Evolutionary conservation across 2,329 filamentous ascomycete genomes (phyloP), one percentile per base, ranked within the genome.

Genomic region (Meredithiella fracta): DNA sequence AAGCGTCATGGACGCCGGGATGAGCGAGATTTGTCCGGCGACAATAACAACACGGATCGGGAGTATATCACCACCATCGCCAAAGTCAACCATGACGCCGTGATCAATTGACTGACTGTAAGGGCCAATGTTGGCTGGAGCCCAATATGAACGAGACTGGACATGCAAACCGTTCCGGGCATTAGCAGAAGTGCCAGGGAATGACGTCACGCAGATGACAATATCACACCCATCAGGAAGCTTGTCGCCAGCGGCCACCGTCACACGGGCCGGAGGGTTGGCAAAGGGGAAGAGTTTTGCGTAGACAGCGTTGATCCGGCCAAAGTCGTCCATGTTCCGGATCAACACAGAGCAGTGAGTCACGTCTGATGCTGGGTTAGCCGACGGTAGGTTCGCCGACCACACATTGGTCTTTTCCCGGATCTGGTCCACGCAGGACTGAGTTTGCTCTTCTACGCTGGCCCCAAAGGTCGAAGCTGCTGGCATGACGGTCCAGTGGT

Each of bases 91-190:
- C 29, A 62, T 62, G 11, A 69, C 55, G 2, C 65, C 68, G 9
- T 79, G 69, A 1, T 77, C 73, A 52, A 92, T 80, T 3, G 89
- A 88, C 70, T 98, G 92, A 56, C 90, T 96, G 68, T 97, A 97
- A 0, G 92, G 92, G 0, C 92, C 92, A 55, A 98, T 97, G 64
- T 97, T 97, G 20, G 92, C 91, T 0, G 92, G 92, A 0, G 92
- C 92, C 92, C 92, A 98, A 73, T 97, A 97, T 9, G 88, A 94
- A 40, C 86, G 75, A 2, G 86, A 90, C 68, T 97, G 92, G 4
- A 98, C 90, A 66, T 98, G 92, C 1, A 97, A 75, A 0, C 79
- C 79, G 53, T 75, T 73, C 68, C 85, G 68, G 31, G 65, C 62
- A n/a, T 55, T 54, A 3, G 54, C 59, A 7, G 60, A 57, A 22